Percentiles rank a stretch among this genome's conserved stretches.
Conservation (phyloP, 371 early-diverging fungal genomes). For the Mucor velutinosus region DNA sequence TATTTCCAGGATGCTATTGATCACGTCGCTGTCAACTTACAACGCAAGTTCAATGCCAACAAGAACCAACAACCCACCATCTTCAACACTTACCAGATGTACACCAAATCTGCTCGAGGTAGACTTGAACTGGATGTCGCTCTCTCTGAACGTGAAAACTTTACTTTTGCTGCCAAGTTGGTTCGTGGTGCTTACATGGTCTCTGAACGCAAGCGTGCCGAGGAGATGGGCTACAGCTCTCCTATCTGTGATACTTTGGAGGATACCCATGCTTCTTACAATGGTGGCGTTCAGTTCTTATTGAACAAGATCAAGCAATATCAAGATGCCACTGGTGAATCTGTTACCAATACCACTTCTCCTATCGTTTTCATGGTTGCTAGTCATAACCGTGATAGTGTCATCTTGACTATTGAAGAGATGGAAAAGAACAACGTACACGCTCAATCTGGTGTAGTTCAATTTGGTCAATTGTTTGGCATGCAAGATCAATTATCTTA, state of each 20-base stretch:
- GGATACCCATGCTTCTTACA: conserved; percentile 86
- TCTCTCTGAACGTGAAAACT: conserved; percentile 68
- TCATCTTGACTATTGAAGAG: conserved; percentile 65
- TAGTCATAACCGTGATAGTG: conserved; percentile 88
- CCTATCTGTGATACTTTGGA: conserved; percentile 85
- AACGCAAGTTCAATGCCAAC: conserved; percentile 66
- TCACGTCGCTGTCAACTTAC: conserved; percentile 73
- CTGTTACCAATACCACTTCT: conserved; percentile 36
- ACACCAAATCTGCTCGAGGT: conserved; percentile 73
- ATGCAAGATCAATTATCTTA: conserved; percentile 87
- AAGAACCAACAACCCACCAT: conserved; percentile 62
- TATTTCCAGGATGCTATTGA: conserved; percentile 95
- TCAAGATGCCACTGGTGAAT: conserved; percentile 27
- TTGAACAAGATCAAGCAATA: conserved; percentile 55
- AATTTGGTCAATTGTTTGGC: conserved; percentile 92
- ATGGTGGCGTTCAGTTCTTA: conserved; percentile 77
- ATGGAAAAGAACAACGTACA: conserved; percentile 66
- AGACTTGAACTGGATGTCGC: conserved; percentile 75
- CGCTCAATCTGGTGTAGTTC: conserved; percentile 67
- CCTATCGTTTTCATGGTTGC: conserved; percentile 85
- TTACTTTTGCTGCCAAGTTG: conserved; percentile 86
- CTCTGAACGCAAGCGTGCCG: conserved; percentile 81
- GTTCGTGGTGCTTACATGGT: conserved; percentile 96
- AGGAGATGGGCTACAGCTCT: conserved; percentile 64
- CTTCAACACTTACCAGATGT: conserved; percentile 90